phyloP scores from a whole-genome alignment of 257 asterid species.

The Nicotiana sylvestris region DNA sequence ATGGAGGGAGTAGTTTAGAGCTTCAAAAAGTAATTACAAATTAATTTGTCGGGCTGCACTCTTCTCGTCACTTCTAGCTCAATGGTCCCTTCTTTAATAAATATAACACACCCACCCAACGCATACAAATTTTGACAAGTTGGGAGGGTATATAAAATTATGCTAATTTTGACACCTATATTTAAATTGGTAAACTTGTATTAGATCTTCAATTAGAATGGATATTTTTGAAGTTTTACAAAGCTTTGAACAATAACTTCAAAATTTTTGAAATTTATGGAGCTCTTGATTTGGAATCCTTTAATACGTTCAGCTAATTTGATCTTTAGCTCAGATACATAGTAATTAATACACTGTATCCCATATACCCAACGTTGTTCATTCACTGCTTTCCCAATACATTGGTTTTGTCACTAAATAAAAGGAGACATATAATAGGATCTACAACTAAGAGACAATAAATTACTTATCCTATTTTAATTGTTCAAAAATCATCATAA shows the following conservation, averaged over 20 bases:
- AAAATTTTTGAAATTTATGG: too few relatives aligned
- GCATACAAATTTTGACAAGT: not conserved
- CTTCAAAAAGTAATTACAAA: not conserved
- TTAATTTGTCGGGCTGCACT: not conserved
- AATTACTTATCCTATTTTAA: not conserved
- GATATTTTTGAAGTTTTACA: not conserved
- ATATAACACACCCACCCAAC: not conserved
- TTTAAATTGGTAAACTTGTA: not conserved
- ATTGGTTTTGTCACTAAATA: not conserved
- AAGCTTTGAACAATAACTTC: not conserved
- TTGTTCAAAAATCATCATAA: too few relatives aligned
- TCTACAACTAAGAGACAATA: not conserved
- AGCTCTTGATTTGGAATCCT: not conserved
- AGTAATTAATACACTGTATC: not conserved
- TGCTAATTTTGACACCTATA: not conserved
- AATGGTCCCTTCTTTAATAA: not conserved
- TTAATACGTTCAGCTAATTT: not conserved
- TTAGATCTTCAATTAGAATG: not conserved
- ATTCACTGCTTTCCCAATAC: not conserved
- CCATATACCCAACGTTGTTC: not conserved
- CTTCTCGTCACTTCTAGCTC: not conserved
- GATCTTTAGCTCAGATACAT: not conserved
- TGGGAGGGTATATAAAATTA: not conserved
- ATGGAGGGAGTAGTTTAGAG: too few relatives aligned
- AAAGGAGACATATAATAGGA: not conserved